Evolutionary conservation across 164 flowering plant species (phyloP).

Genomic region (Houttuynia cordata): DNA sequence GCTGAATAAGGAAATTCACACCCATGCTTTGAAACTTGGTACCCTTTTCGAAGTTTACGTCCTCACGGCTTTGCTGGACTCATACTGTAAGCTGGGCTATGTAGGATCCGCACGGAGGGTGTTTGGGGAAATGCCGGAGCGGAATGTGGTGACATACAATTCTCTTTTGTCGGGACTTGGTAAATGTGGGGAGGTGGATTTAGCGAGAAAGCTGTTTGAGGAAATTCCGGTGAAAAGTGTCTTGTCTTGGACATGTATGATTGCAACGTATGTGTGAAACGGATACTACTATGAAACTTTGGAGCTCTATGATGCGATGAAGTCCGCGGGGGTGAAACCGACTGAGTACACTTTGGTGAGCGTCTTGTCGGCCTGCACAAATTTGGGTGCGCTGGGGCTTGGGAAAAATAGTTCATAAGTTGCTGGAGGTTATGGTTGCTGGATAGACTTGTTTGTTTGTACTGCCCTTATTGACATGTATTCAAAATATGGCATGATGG

Average conservation of each 20-base stretch:
- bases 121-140: slow-evolving; percentile 16
- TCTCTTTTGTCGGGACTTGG: slow-evolving; percentile 12
- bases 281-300: slow-evolving; percentile 14
- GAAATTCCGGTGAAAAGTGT: slow-evolving; percentile 13
- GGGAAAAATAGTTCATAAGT: slow-evolving; percentile 13
- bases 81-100: slow-evolving; percentile 6
- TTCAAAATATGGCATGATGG: slow-evolving; percentile 15
- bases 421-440: slow-evolving; percentile 7
- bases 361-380: slow-evolving; percentile 19
- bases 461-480: slow-evolving; percentile 21
- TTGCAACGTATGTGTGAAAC: slow-evolving; percentile 14
- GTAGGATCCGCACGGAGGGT: slow-evolving; percentile 2
- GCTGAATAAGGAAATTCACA: slow-evolving; percentile 9
- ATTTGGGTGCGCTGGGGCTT: slow-evolving; percentile 15
- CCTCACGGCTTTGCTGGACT: slow-evolving; percentile 13
- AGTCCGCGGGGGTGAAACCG: slow-evolving; percentile 8
- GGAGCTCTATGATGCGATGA: slow-evolving; percentile 10
- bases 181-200: slow-evolving; percentile 6
- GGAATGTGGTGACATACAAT: slow-evolving; percentile 16
- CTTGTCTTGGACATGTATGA: slow-evolving; percentile 19
- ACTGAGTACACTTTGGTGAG: slow-evolving; percentile 18
- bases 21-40: slow-evolving; percentile 9
- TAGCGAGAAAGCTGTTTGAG: slow-evolving; percentile 9
- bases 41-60: slow-evolving; percentile 13
- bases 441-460: slow-evolving; percentile 12